Evolutionary conservation across 2,329 filamentous ascomycete species (phyloP).

Genomic region (Aureobasidium mangrovei): DNA sequence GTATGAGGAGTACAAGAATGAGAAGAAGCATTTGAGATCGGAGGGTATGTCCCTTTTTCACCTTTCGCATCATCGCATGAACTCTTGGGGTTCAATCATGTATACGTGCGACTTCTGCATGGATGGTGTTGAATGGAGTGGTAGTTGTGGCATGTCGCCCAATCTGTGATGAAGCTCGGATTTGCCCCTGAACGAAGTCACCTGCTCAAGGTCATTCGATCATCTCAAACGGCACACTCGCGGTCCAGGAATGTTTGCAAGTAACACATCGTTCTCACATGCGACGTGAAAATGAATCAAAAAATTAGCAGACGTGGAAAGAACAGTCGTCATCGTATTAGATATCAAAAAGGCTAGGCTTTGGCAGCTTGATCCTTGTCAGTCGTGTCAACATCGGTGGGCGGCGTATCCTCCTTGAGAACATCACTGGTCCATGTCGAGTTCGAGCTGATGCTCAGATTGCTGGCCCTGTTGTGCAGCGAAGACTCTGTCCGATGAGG

Average conservation of each 20-base stretch:
- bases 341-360: background rate
- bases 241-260: background rate
- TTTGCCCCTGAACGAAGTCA: background rate
- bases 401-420: slow-evolving; percentile 16
- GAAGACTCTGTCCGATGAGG: background rate
- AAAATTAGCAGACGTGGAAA: background rate
- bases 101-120: background rate
- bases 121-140: background rate
- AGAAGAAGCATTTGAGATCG: no score
- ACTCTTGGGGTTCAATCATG: no score
- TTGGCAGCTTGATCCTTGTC: slow-evolving; percentile 5
- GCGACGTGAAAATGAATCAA: background rate
- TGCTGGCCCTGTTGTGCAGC: slow-evolving; percentile 15
- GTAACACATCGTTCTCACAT: background rate
- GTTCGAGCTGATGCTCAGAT: slow-evolving; percentile 14
- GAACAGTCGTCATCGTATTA: slow-evolving; percentile 5
- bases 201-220: background rate
- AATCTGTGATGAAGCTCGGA: background rate
- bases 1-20: no score
- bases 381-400: slow-evolving; percentile 15
- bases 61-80: no score
- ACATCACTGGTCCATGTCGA: slow-evolving; percentile 15
- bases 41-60: no score
- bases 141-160: background rate
- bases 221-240: background rate